Evolutionary conservation across 345 rosid genomes (phyloP).

Genomic region (Fremontodendron californicum): DNA sequence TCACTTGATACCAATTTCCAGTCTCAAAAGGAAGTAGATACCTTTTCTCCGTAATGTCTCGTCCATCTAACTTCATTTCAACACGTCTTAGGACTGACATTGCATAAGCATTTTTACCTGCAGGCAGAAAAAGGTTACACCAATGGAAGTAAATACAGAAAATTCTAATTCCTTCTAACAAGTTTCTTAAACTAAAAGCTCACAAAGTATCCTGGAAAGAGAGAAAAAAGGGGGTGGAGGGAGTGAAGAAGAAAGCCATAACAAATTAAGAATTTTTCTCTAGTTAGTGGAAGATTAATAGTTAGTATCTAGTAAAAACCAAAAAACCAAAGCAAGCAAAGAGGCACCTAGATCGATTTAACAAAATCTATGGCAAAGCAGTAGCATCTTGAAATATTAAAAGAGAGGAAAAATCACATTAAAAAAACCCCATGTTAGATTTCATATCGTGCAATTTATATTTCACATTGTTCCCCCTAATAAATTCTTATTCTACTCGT

Average conservation of each 20-base stretch:
- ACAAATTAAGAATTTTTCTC: background rate
- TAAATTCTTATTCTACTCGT: background rate
- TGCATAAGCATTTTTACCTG: slow-evolving; percentile 88
- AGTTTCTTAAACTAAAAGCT: background rate
- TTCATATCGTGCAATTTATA: background rate
- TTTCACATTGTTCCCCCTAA: background rate
- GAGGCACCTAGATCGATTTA: background rate
- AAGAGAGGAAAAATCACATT: background rate
- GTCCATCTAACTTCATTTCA: slow-evolving; percentile 85
- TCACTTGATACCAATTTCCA: background rate
- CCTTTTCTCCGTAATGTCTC: slow-evolving; percentile 62
- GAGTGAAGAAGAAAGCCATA: background rate
- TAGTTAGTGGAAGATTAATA: background rate
- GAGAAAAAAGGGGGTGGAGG: background rate
- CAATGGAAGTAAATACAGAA: background rate
- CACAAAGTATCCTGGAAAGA: background rate
- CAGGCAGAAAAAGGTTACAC: slow-evolving; percentile 6
- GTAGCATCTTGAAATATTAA: background rate
- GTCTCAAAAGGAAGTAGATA: slow-evolving; percentile 22
- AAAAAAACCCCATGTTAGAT: background rate
- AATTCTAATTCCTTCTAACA: background rate
- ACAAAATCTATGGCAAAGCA: background rate
- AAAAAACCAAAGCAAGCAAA: background rate
- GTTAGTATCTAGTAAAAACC: background rate
- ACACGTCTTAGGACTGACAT: slow-evolving; percentile 67